Base-by-base conservation (phyloP, 2,329 filamentous ascomycete genomes). In the Fusarium chuoi region DNA sequence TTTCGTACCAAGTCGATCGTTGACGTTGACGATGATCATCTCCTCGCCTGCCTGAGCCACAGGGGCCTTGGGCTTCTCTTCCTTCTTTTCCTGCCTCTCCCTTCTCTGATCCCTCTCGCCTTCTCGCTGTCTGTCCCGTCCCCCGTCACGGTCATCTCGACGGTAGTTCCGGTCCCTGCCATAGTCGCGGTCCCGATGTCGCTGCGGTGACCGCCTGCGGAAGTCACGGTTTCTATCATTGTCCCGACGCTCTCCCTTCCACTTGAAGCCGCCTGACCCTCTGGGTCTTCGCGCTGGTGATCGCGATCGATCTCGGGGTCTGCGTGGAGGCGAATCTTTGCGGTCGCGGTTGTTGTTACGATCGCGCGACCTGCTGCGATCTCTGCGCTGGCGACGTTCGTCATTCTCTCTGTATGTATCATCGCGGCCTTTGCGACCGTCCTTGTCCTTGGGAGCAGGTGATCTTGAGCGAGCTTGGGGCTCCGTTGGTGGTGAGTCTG, bases 1-100 rank as follows among this genome's bases (percentile, higher is more conserved):
- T 79, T 98, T 98, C n/a, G 96, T 98, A 18, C 96, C 96, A 41
- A 98, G 86, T n/a, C 96, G 90, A 83, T 98, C 96, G 81, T 98
- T 98, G 79, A 98, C 91, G 78, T 96, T 91, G 24, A 98, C 95
- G 58, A 97, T 90, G 75, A 98, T 98, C 93, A 98, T 97, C 64
- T 94, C 92, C 79, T 97, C 93, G 11, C 86, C 82, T 8, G 84
- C 44, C 15, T 73, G 74, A 5, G 67, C 55, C 80, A 82, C 70
- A 36, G 75, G 77, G 28, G 73, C 79, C 65, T 74, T 84, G 62
- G 84, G 83, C 57, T 85, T 81, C 61, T 79, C 76, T 44, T 86
- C 81, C 57, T 79, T 76, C 54, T 78, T 81, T 58, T 79, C 76
- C 41, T 78, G 80, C 56, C 78, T 79, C 78, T 67, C 64, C 22